A percentile compares a stretch with the other conserved stretches of the same genome.
Evolutionary conservation across 805 yeast genomes (phyloP).

Genomic region (Hanseniaspora singularis): DNA sequence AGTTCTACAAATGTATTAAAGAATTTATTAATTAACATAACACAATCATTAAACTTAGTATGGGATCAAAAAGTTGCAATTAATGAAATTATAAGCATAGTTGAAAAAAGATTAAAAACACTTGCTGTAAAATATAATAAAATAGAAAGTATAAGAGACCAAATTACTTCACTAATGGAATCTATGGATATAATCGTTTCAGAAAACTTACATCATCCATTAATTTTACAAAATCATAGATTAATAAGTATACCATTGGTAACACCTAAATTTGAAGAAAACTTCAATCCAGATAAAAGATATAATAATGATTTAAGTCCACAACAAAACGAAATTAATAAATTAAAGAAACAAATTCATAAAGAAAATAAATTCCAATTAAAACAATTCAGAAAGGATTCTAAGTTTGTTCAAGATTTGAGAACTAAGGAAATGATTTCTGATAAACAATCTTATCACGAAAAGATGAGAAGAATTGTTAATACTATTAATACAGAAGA

Average conservation of each 20-base stretch:
- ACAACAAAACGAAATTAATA: constrained; percentile 63
- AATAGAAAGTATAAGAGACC: constrained; percentile 31
- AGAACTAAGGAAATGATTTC: constrained; percentile 66
- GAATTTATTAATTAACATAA: constrained; percentile 24
- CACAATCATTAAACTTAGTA: constrained; percentile 21
- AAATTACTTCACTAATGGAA: constrained; percentile 39
- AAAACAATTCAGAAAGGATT: constrained; percentile 82
- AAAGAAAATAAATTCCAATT: constrained; percentile 80
- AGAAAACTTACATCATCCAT: constrained; percentile 46
- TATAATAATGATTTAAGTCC: constrained; percentile 65
- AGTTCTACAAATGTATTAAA: constrained; percentile 18
- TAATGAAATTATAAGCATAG: constrained; percentile 44
- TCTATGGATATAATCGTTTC: constrained; percentile 22
- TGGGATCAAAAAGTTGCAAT: constrained; percentile 59
- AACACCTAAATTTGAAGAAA: constrained; percentile 89
- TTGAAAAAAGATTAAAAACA: constrained; percentile 30
- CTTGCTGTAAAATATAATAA: constrained; percentile 28
- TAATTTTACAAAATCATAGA: constrained; percentile 69
- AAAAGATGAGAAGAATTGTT: constrained; percentile 76
- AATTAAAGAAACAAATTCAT: constrained; percentile 75
- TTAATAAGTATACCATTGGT: constrained; percentile 73
- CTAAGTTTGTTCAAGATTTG: constrained; percentile 77
- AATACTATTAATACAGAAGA: constrained; percentile 84
- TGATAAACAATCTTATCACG: constrained; percentile 68
- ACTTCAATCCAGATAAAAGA: constrained; percentile 89